Base-by-base conservation (phyloP, 2,329 filamentous ascomycete species). In the Shiraia sp. region DNA sequence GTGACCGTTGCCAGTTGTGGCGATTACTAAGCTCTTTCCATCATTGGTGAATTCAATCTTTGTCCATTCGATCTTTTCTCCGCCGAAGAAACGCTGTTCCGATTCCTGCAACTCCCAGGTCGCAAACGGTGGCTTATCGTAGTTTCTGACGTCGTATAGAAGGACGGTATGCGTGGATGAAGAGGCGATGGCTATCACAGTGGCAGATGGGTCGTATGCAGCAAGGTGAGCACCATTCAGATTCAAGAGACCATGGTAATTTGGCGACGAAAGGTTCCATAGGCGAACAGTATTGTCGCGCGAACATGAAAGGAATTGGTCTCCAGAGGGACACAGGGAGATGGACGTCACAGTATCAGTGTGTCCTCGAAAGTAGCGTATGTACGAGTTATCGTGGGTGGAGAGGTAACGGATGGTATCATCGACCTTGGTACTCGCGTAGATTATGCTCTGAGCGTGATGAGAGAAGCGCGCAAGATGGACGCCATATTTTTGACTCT, bases 1-100 rank as follows among this genome's bases (percentile, higher is more conserved):
- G 69, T 99, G 93, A 0, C 90, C 90, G 36, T 79, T 79, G 6
- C 88, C 89, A 34, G 86, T 88, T 2, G 92, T 97, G 10, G 88
- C 88, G 13, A 99, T 70, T 4, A 99, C 78, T 33, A 99, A 72
- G 46, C 82, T 82, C 63, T 95, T 95, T 13, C 93, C 93, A 61
- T 99, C 93, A 60, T 99, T 99, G 43, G 89, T 93, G 66, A 99
- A 97, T 59, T 96, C 90, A 29, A 99, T 78, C 56, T 87, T 90
- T 1, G 88, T 93, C 93, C 93, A 99, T 9, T 85, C 85, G 37
- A 79, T 79, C 36, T 53, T 75, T 34, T 72, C 77, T 31, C 72
- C 32, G n/a, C 67, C 66, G 2, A 63, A 51, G 42, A 64, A 65
- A 10, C 59, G 58, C 31, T 65, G 76, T 54, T 87, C 83, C 33